Conservation (phyloP, 306 rosid genomes). For the Vigna radiata region DNA sequence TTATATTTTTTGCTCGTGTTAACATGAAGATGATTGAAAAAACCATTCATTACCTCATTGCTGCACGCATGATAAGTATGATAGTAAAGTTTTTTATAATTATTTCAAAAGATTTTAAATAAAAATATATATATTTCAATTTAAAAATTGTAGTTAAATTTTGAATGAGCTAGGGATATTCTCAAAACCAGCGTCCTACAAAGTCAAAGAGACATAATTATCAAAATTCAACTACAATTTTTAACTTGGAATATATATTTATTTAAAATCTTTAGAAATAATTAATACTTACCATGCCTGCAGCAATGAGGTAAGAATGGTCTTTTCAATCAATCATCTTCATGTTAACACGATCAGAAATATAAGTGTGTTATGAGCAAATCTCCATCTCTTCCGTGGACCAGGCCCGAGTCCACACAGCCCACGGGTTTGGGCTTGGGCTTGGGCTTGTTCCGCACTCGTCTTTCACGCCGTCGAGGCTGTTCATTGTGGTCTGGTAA, state of each 20-base stretch:
- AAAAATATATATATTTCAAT: too few relatives aligned
- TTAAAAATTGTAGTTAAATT: too few relatives aligned
- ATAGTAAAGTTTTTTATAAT: too few relatives aligned
- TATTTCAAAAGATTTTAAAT: too few relatives aligned
- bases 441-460: slow-evolving; percentile 50
- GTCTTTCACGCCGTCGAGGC: not conserved
- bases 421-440: slow-evolving; percentile 60
- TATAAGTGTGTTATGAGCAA: slow-evolving; percentile 53
- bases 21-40: slow-evolving; percentile 55
- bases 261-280: too few relatives aligned
- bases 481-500: not conserved
- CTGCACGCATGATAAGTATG: slow-evolving; percentile 68
- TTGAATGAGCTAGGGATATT: too few relatives aligned
- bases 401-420: slow-evolving; percentile 53
- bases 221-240: not conserved
- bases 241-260: too few relatives aligned
- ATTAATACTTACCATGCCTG: slow-evolving; percentile 64
- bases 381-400: not conserved
- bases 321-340: slow-evolving; percentile 66
- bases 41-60: slow-evolving; percentile 44
- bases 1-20: too few relatives aligned
- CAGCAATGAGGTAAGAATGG: slow-evolving; percentile 45
- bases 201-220: not conserved
- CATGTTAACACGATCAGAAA: slow-evolving; percentile 64
- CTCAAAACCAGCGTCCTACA: slow-evolving; percentile 59